Percentiles rank a stretch among this genome's conserved stretches.
phyloP scores from a whole-genome alignment of 2,329 filamentous ascomycete genomes.

The Amauroascus niger region DNA sequence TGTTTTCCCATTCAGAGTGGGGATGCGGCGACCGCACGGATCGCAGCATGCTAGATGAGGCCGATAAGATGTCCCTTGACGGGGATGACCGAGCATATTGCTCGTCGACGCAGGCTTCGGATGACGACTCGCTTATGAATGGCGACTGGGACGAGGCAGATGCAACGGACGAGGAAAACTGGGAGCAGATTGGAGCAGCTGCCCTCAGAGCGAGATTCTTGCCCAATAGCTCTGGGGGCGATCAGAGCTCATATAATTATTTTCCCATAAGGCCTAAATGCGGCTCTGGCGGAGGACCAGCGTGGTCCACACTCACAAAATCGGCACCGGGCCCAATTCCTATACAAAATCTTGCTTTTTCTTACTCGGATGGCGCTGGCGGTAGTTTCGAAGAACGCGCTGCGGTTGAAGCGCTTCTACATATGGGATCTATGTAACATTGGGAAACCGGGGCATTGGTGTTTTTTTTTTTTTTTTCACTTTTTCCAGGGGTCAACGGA shows the following conservation, averaged over 20 bases:
- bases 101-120: conserved; percentile 64
- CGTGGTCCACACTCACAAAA: conserved; percentile 33
- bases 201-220: conserved; percentile 59
- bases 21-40: conserved; percentile 53
- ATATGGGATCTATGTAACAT: conserved; percentile 39
- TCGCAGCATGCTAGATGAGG: conserved; percentile 67
- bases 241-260: conserved; percentile 13
- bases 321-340: conserved; percentile 32
- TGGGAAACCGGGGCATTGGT: conserved; percentile 9
- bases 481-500: background rate
- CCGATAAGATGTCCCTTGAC: conserved; percentile 85
- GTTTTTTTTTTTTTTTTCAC: background rate
- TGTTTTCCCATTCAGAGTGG: conserved; percentile 60
- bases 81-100: conserved; percentile 56
- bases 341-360: conserved; percentile 27
- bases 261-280: conserved; percentile 20
- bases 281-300: conserved; percentile 28
- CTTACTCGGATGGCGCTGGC: conserved; percentile 27
- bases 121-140: conserved; percentile 53
- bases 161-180: conserved; percentile 91
- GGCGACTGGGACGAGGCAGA: conserved; percentile 78
- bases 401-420: conserved; percentile 41
- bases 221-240: conserved; percentile 37
- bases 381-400: conserved; percentile 36
- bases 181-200: conserved; percentile 79